Evolutionary conservation across 2,329 filamentous ascomycete genomes (phyloP), one percentile per base, ranked within the genome.

Genomic region (Stemphylium beticola): DNA sequence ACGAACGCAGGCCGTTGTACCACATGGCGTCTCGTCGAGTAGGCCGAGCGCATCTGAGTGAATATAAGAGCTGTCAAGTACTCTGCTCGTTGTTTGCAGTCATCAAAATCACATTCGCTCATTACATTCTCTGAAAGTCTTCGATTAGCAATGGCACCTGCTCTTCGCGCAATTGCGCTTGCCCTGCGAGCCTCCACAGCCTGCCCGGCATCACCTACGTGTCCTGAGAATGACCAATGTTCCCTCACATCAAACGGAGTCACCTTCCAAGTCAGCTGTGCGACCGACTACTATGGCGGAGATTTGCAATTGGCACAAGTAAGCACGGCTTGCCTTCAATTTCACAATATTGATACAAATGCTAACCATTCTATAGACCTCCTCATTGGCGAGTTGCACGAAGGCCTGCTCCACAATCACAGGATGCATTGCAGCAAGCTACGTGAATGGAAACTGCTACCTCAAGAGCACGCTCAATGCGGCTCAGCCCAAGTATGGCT

Each of bases 271-370:
- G 43, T 46, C 15, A 32, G 26, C 43, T 46, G 43, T 7, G 43
- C 26, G 32, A 46, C 43, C 29, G 43, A 46, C 32, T 46, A 46
- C 43, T 46, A 46, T 20, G 43, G 43, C 12, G 43, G 43, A 34
- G 43, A 46, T 32, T 46, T 46, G 43, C 31, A 34, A 2, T 32
- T 31, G 10, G 43, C 43, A 18, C 26, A 46, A 20, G 43, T 37
- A 32, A 46, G n/a, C 11, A 15, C 26, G 1, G 26, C 33, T 29
- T 20, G 7, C 24, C 20, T 37, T 14, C 1, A 34, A 14, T 20
- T n/a, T 14, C 20, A 26, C 7, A 6, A 2, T 17, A 3, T 20
- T 36, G 5, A 31, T 20, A 12, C n/a, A n/a, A n/a, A n/a, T n/a
- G n/a, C n/a, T n/a, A n/a, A n/a, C n/a, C n/a, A n/a, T n/a, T 26